phyloP scores from a whole-genome alignment of 352 stramenopile species.

The Thalassiosira ordinaria region DNA sequence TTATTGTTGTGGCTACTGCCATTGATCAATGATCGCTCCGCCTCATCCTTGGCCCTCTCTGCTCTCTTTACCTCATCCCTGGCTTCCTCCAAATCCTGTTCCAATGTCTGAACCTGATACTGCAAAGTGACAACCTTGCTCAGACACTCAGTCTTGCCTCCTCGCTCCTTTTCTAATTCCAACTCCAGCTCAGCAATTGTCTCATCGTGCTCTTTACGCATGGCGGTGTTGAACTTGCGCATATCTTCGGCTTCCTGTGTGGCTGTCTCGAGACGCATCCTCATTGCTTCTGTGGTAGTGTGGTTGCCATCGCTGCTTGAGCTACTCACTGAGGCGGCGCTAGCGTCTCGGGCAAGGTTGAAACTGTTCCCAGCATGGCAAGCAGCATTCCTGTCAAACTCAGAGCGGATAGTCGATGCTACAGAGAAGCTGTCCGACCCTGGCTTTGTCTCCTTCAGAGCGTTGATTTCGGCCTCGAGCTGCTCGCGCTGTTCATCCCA shows the following conservation, averaged over 20 bases:
- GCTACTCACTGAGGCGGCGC: neutral
- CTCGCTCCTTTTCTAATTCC: slow-evolving; percentile 46
- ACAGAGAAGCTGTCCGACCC: slow-evolving; percentile 20
- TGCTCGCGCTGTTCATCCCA: slow-evolving; percentile 33
- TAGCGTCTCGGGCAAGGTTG: too few species aligned
- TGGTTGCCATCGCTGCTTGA: slow-evolving; percentile 4
- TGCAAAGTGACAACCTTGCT: slow-evolving; percentile 47
- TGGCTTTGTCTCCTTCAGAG: slow-evolving; percentile 7
- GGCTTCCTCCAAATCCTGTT: slow-evolving; percentile 48
- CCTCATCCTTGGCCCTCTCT: neutral
- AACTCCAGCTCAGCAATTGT: slow-evolving; percentile 46
- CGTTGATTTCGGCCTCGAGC: slow-evolving; percentile 39
- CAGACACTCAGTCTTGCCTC: slow-evolving; percentile 30
- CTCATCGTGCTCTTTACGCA: slow-evolving; percentile 50
- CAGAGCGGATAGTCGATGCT: slow-evolving; percentile 5
- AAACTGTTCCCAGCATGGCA: too few species aligned
- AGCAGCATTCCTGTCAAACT: too few species aligned
- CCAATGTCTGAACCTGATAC: slow-evolving; percentile 41
- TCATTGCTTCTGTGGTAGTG: neutral
- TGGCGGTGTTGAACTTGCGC: slow-evolving; percentile 50
- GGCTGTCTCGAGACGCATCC: slow-evolving; percentile 30
- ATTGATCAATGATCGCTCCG: neutral
- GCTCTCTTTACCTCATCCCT: slow-evolving; percentile 11
- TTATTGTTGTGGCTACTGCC: too few species aligned
- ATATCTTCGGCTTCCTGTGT: slow-evolving; percentile 50